Base-by-base conservation (phyloP, 129 eudicot species). In the Flaveria linearis region DNA sequence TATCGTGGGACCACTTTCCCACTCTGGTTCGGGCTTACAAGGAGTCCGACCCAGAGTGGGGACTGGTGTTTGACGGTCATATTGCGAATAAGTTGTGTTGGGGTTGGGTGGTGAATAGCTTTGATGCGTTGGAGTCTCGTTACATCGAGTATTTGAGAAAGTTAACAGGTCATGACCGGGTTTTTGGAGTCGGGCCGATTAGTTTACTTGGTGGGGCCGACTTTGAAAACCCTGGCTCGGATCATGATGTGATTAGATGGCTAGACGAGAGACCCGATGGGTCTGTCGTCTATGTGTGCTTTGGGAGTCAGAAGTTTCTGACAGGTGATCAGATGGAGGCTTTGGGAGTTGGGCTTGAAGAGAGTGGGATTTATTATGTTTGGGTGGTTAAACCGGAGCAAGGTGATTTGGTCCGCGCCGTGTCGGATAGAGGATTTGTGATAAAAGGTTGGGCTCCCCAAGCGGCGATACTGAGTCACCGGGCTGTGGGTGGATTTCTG, bases 361-460 rank as follows among this genome's bases (percentile, higher is more conserved):
- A 33, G 56, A 86, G 98, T 36, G 89, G 88, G 58, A 55, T 84
- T 49, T 79, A 75, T n/a, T 92, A 89, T 55, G 71, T 92, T 52
- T 88, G 90, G 96, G 91, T 86, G 45, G 80, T 83, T 39, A 89
- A 84, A 71, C 52, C 87, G 1, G 82, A 83, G 58, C 87, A 82
- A 20, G 84, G 67, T 61, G 78, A 18, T 25, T 74, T 73, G 2
- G 67, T 71, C 0, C 80, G 86, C 43, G 66, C 51, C 22, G 85
- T 86, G 63, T 39, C 74, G 42, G 85, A 83, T 36, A 75, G 78
- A 20, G 96, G 97, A 2, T 3, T 86, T 43, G 86, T 89, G 30
- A 39, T 89, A 16, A 72, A 63, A 46, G 96, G 86, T 12, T 92
- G 96, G 97, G 96, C 88, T 7, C 93, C 96, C 17, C 93, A 92